Base-by-base conservation (phyloP, 805 yeast species). In the Candida golubevii region DNA sequence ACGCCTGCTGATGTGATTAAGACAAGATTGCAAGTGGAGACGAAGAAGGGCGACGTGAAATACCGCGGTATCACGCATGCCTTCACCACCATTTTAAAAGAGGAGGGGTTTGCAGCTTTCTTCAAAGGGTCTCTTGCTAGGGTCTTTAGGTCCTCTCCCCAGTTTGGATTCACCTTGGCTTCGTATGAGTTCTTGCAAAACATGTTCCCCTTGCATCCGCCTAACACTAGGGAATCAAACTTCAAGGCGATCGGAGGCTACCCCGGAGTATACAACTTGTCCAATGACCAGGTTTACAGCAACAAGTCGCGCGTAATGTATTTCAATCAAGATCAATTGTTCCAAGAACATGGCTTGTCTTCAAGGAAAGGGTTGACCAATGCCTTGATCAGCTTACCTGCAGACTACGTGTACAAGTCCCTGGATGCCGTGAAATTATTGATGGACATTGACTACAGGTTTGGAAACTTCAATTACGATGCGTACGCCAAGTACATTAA, bases 81-180 rank as follows among this genome's bases (percentile, higher is more conserved):
- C 18, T 85, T 83, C 35, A 63, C 69, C 29, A 79, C 85, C 3
- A 89, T 91, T 45, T 62, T 81, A 55, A 78, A 68, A 54, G 96
- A 88, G 62, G 99, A 91, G 69, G 95, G 96, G 12, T 67, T 83
- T 46, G 66, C 72, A 48, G 95, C 97, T 10, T 86, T 91, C 61
- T 91, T 90, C 77, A 91, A 91, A 73, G 99, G 99, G 58, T 95
- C 97, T 33, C 79, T 90, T 46, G 98, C 98, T 7, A 80, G 99
- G 66, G 89, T 91, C 33, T 73, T 89, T 59, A 79, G 98, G 67
- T 90, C 97, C 6, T 89, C 97, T 1, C 99, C 99, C 7, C 99
- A 91, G 67, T 91, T 91, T 65, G 99, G 98, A 44, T 90, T 90
- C 69, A 91, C 99, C 6, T 77, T 91, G 58, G 98, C 98, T n/a